Base-by-base conservation (phyloP, 2,329 filamentous ascomycete species). In the Trichoderma polysporum region DNA sequence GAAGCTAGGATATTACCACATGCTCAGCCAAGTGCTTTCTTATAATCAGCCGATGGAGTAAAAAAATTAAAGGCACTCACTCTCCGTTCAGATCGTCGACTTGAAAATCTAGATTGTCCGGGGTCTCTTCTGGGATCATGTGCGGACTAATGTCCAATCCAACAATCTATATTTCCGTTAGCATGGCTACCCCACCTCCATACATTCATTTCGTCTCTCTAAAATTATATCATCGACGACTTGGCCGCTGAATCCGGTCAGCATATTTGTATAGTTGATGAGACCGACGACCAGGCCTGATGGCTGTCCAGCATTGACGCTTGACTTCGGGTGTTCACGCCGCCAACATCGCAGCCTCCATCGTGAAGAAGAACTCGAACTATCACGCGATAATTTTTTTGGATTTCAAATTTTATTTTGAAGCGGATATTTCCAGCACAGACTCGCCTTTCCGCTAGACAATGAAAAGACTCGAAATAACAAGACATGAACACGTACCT, bases 111-210 rank as follows among this genome's bases (percentile, higher is more conserved):
- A 93, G 78, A 73, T 93, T 93, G 4, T 84, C 80, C 19, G 90
- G 88, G 6, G 82, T 73, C 70, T 88, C 85, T 57, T 90, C 87
- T 45, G 89, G 88, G 68, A 85, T 84, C 83, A 90, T 88, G 72
- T 90, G 86, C 29, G 90, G 89, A 72, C 88, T 89, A 69, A 92
- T 86, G 74, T 93, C 91, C 73, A 92, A 83, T 10, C 88, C 90
- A 70, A 90, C 82, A 10, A 92, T 88, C 90, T 92, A 69, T n/a
- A 17, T 7, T 27, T 54, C 37, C n/a, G 29, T 64, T 35, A 64
- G 37, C 50, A 22, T 33, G 15, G 2, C 27, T 17, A 17, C 15
- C 35, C 19, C 37, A 10, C 10, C 39, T 29, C 29, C 27, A 1
- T 35, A 37, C 57, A 59, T 52, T 50, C 7, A 19, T n/a, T 10